phyloP scores from a whole-genome alignment of 345 rosid species.

The Eucalyptus sideroxylon region DNA sequence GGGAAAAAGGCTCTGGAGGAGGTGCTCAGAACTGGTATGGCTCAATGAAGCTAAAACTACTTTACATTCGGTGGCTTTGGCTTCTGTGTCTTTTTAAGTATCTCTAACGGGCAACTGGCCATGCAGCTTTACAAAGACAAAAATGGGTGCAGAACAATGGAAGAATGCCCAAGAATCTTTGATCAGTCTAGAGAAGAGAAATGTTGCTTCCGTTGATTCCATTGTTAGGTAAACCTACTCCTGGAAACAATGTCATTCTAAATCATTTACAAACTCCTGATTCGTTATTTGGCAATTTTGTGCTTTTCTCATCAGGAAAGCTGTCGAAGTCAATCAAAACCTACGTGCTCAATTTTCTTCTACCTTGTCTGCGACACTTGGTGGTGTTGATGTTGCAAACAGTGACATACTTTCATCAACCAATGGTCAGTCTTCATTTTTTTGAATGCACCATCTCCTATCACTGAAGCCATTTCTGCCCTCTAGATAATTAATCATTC shows the following conservation, averaged over 20 bases:
- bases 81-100: neutral
- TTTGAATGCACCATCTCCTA: neutral
- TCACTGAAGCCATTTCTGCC: neutral
- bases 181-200: conserved; percentile 61
- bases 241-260: neutral
- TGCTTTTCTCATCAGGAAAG: conserved; percentile 40
- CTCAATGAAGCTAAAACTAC: neutral
- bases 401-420: conserved; percentile 55
- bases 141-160: conserved; percentile 82
- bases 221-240: conserved; percentile 58
- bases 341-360: conserved; percentile 56
- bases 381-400: conserved; percentile 55
- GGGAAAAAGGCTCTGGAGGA: conserved; percentile 75
- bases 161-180: conserved; percentile 79
- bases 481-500: neutral
- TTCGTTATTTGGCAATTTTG: neutral
- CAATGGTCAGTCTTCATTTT: conserved; percentile 47
- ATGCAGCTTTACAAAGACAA: conserved; percentile 65
- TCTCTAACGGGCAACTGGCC: neutral
- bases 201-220: conserved; percentile 79
- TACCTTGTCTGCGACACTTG: conserved; percentile 61
- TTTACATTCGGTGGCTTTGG: neutral
- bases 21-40: conserved; percentile 79
- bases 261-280: neutral
- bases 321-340: conserved; percentile 61